Base-by-base conservation (phyloP, 2,329 filamentous ascomycete genomes). In the Scolecobasidium constrictum region DNA sequence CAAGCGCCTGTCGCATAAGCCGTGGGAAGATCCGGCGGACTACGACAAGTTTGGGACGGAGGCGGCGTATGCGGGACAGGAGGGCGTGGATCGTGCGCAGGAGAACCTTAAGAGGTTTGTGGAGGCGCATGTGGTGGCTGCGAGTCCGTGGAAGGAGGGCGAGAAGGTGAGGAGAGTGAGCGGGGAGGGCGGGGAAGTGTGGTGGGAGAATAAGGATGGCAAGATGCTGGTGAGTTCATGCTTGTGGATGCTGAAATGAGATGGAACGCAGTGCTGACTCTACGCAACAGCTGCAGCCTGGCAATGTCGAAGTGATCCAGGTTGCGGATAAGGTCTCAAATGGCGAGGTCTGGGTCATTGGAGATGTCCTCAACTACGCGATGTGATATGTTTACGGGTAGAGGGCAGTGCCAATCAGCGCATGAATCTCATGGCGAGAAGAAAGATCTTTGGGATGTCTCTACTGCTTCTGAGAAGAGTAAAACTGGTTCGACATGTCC, bases 321-420 rank as follows among this genome's bases (percentile, higher is more conserved):
- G 70, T 94, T 40, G 81, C 80, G 2, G 81, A 81, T 50, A 74
- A 77, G 47, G 88, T 93, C 15, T 74, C 77, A 3, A 98, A 96
- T 58, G 92, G 92, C 3, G 84, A 96, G 63, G 72, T 96, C 51
- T 93, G 86, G 86, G 73, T 88, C 28, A 56, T 85, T 46, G 75
- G 75, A 50, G 71, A 68, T 4, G 74, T 81, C 18, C 54, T 81
- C 46, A 42, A 42, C 17, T 42, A 42, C 21, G 40, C 40, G 18
- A 31, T 20, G 5, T 41, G 18, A 41, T n/a, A n/a, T n/a, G n/a
- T n/a, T n/a, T n/a, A n/a, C n/a, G n/a, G n/a, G n/a, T n/a, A n/a
- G n/a, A n/a, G n/a, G n/a, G n/a, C n/a, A n/a, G n/a, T n/a, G n/a
- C n/a, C n/a, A n/a, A n/a, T n/a, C n/a, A n/a, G n/a, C n/a, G n/a